A percentile compares a stretch with the other conserved stretches of the same genome.
phyloP scores from a whole-genome alignment of 345 rosid genomes.

The Hevea brasiliensis region DNA sequence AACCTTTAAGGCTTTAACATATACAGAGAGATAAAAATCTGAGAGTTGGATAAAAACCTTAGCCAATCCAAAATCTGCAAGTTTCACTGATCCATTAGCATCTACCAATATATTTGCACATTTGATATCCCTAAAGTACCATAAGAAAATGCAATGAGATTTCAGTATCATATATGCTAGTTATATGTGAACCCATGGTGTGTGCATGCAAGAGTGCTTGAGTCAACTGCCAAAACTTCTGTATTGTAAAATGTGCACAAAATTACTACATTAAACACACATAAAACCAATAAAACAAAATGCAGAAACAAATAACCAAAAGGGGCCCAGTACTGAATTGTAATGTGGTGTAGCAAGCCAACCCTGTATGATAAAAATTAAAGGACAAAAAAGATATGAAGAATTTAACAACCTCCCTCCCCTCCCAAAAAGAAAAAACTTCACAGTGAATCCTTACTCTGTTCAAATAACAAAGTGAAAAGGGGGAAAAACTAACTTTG shows the following conservation, averaged over 20 bases:
- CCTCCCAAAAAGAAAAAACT: too few species aligned
- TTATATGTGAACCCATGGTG: neutral
- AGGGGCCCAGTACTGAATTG: neutral
- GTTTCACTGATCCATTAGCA: slow-evolving; percentile 75
- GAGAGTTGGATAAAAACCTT: slow-evolving; percentile 48
- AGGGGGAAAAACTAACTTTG: neutral
- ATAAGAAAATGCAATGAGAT: slow-evolving; percentile 26
- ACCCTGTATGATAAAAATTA: neutral
- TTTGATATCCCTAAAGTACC: slow-evolving; percentile 71
- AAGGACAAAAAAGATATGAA: neutral
- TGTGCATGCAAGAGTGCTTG: too few species aligned
- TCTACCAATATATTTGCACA: slow-evolving; percentile 90
- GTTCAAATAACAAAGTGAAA: neutral
- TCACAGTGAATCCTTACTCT: neutral
- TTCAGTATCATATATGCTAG: neutral
- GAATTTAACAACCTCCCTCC: neutral
- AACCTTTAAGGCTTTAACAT: neutral
- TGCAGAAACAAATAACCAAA: too few species aligned
- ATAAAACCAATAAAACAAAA: too few species aligned
- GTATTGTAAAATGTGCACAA: neutral
- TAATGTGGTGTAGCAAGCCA: neutral
- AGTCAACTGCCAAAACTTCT: neutral
- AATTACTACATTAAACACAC: neutral
- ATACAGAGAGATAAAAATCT: neutral
- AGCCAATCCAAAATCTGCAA: slow-evolving; percentile 97